Percentiles rank a stretch among this genome's conserved stretches.
These are phyloP conservation scores for Nannochloris sp. DNA, from an alignment of 139 green algal genomes.

Conservation along the genomic window DNA sequence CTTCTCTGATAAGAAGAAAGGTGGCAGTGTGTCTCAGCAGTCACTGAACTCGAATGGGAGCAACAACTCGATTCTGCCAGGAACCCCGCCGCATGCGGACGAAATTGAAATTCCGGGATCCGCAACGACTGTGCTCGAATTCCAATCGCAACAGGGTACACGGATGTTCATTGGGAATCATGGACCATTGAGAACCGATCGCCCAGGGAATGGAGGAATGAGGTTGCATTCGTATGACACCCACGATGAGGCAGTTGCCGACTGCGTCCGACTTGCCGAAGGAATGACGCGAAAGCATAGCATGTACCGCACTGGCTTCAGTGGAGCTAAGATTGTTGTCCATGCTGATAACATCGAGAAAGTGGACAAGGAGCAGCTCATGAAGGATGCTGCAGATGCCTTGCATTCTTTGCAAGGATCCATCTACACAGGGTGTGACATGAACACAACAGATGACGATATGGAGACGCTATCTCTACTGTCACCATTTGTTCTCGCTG, in stretches of 20 bases:
- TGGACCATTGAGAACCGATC: neutral
- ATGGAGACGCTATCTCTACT: neutral
- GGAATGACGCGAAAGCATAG: constrained; percentile 2
- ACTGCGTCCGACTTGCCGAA: neutral
- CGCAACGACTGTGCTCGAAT: neutral
- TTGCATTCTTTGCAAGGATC: neutral
- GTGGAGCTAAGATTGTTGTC: neutral
- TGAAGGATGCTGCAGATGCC: neutral
- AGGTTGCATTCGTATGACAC: neutral
- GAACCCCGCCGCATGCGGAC: neutral
- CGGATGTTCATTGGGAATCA: neutral
- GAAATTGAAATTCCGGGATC: neutral
- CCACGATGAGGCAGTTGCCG: neutral
- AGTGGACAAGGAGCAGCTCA: constrained; percentile 2
- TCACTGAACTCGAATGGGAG: no score
- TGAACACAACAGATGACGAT: constrained; percentile 6
- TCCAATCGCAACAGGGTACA: neutral
- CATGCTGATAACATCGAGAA: neutral
- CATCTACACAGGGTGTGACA: constrained; percentile 3
- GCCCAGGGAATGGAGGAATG: constrained; percentile 2
- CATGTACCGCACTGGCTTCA: constrained; percentile 1
- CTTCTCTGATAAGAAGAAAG: no score
- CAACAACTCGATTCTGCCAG: neutral
- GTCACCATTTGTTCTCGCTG: neutral
- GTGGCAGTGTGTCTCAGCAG: no score